Conservation (phyloP, 768 basidiomycete species). For the Termitomyces sp. region DNA sequence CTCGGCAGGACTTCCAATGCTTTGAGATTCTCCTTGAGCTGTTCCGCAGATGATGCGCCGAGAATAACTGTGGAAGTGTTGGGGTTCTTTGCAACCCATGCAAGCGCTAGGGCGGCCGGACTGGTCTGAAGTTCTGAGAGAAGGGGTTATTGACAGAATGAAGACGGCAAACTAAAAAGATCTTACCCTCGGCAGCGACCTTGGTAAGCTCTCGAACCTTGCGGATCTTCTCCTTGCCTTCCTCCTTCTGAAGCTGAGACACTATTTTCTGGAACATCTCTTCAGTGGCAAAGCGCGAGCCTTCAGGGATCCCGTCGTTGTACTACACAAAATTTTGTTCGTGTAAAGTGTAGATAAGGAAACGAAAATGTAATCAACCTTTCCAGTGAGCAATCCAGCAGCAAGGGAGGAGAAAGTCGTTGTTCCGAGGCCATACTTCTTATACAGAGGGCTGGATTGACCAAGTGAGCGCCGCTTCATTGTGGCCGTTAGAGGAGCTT, state of each 20-base stretch:
- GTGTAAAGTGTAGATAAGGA: not conserved
- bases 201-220: conserved; percentile 66
- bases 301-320: conserved; percentile 70
- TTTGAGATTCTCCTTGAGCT: conserved; percentile 30
- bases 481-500: not conserved
- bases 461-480: not conserved
- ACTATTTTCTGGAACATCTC: conserved; percentile 41
- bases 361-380: conserved; percentile 31
- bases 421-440: conserved; percentile 60
- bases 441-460: conserved; percentile 46
- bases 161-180: not conserved
- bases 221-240: conserved; percentile 62
- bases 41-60: conserved; percentile 58
- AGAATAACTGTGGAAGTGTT: conserved; percentile 67
- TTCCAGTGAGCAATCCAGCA: conserved; percentile 71
- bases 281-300: conserved; percentile 63
- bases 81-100: conserved; percentile 72
- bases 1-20: conserved; percentile 56
- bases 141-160: not conserved
- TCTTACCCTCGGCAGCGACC: conserved; percentile 48
- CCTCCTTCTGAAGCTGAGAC: conserved; percentile 44
- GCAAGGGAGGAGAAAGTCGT: conserved; percentile 76
- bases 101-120: conserved; percentile 63
- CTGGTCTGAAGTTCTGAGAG: conserved; percentile 34
- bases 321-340: conserved; percentile 32